Percentiles rank a stretch among this genome's conserved stretches.
Conservation (phyloP, 208 protist genomes). For the Trypanosoma cruzi region DNA sequence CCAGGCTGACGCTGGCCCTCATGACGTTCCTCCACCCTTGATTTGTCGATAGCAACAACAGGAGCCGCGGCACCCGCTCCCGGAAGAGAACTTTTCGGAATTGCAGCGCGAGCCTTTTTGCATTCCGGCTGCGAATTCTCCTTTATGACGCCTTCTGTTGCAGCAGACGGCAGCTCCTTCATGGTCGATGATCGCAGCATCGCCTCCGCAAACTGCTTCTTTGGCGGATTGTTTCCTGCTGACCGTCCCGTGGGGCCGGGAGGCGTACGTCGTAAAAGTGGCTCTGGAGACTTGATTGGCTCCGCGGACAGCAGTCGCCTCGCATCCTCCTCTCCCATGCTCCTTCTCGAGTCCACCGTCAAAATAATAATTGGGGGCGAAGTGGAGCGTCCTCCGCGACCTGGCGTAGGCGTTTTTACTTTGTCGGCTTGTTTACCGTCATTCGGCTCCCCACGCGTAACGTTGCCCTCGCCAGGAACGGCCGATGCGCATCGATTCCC, state of each 20-base stretch:
- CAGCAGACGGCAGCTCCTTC: not conserved
- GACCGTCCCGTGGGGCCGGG: not conserved
- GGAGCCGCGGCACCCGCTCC: not conserved
- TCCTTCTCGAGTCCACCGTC: conserved; percentile 27
- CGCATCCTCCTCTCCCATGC: conserved; percentile 29
- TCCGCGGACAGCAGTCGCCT: conserved; percentile 27
- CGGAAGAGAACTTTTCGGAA: not conserved
- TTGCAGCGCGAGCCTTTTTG: not conserved
- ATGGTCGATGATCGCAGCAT: not conserved
- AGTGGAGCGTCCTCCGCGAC: conserved; percentile 10
- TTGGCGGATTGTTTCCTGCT: not conserved
- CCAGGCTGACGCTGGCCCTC: not conserved
- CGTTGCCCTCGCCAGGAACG: not conserved
- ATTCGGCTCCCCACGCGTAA: not conserved
- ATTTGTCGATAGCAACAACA: not conserved
- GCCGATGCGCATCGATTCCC: not conserved
- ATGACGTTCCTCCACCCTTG: not conserved
- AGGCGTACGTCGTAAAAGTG: not conserved
- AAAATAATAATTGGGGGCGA: conserved; percentile 35
- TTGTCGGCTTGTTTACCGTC: not conserved
- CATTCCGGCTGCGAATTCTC: not conserved
- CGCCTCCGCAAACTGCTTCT: not conserved
- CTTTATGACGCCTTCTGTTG: not conserved
- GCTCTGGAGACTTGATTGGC: conserved; percentile 11
- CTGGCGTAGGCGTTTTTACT: not conserved